Evolutionary conservation across 225 moss, liverwort and hornwort genomes (phyloP).

Genomic region (Thuidium tamariscinum): DNA sequence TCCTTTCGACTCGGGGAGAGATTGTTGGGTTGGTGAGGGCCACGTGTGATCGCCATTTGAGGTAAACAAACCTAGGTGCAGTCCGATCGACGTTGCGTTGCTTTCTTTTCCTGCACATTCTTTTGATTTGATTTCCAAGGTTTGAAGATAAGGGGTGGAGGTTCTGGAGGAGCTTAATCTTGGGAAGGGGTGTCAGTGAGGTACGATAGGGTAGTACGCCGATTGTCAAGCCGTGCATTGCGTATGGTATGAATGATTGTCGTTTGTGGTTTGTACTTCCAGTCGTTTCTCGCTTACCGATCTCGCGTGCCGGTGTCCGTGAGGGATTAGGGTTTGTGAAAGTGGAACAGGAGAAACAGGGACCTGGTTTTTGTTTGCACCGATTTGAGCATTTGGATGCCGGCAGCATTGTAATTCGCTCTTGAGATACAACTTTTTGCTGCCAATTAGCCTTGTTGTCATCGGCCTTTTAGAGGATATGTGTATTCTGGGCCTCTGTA

Average conservation of each 20-base stretch:
- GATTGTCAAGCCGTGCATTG: background rate
- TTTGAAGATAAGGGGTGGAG: background rate
- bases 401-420: background rate
- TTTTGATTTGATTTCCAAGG: background rate
- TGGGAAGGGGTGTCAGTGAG: background rate
- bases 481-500: background rate
- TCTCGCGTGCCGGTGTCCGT: background rate
- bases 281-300: background rate
- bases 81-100: background rate
- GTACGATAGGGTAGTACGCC: background rate
- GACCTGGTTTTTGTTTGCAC: background rate
- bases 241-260: background rate
- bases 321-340: background rate
- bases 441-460: background rate
- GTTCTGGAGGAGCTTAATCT: background rate
- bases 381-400: background rate
- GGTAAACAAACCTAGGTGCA: background rate
- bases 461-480: background rate
- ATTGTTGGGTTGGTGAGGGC: background rate
- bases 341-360: background rate
- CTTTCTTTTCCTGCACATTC: background rate
- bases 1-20: background rate
- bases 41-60: background rate
- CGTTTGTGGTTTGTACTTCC: background rate
- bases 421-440: background rate